Evolutionary conservation across 208 protist species (phyloP), one percentile per base, ranked within the genome.

Genomic region (Strigomonas oncopelti): DNA sequence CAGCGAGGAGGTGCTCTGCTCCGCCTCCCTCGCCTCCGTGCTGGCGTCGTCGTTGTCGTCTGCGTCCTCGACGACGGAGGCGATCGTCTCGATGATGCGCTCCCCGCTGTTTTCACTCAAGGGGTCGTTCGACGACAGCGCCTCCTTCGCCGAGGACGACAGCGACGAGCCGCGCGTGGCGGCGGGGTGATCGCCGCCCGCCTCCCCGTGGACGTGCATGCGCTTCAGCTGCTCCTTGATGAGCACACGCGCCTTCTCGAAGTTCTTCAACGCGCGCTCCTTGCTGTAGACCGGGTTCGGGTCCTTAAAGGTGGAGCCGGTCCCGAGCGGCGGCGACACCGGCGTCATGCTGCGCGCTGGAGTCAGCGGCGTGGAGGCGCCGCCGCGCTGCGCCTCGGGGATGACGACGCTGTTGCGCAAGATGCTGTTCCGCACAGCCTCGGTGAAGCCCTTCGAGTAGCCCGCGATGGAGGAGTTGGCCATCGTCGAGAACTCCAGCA

Each of bases 61-160:
- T 2, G 58, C 34, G n/a, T 67, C 51, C 20, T 52, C 52, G 0
- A 71, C 60, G 22, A 69, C 67, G 46, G 69, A 64, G 28, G 54
- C 59, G 32, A 72, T 65, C 14, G 55, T 56, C 36, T 69, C 52
- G 9, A 36, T 32, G 31, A 58, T 34, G 27, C 51, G 32, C n/a
- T 69, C 60, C 29, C 27, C 63, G 65, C 52, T 58, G 16, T n/a
- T 42, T 2, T 62, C 55, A 38, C 16, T 46, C 24, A 36, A 24
- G 28, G 7, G 31, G 56, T 45, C 11, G 56, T 28, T 1, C 31
- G 9, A 11, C 34, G 4, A 11, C 34, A 11, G 7, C 7, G 34
- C 34, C 16, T 32, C 31, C 7, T 58, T 24, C 28, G 9, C 7
- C 9, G 53, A 24, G 22, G 27, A 32, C 8, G 22, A 14, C 11